Conservation (phyloP, 441 rosid species). For the Populus hybrid region DNA sequence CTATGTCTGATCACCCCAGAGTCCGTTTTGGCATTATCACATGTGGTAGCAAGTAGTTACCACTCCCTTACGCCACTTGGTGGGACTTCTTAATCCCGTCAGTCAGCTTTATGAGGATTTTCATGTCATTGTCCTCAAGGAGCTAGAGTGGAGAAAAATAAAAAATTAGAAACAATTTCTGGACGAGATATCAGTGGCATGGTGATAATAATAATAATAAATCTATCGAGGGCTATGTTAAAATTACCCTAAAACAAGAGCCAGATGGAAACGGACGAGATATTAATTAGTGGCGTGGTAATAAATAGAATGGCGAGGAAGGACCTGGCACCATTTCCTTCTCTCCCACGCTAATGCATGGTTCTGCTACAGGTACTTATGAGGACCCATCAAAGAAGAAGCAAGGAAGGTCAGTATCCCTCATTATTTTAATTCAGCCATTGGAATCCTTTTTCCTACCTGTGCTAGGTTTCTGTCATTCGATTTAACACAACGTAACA, state of each 20-base stretch:
- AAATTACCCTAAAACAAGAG: background rate
- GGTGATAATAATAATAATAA: too few relatives aligned
- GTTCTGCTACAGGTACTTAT: background rate
- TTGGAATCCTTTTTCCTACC: background rate
- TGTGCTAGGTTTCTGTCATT: background rate
- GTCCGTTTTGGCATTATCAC: background rate
- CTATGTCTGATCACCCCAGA: background rate
- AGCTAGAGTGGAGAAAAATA: too few relatives aligned
- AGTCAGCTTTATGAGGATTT: background rate
- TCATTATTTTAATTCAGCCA: background rate
- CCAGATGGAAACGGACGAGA: background rate
- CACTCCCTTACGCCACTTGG: background rate
- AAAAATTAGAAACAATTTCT: too few relatives aligned
- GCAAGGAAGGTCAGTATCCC: background rate
- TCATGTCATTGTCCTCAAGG: background rate
- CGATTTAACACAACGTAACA: background rate
- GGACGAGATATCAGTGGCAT: too few relatives aligned
- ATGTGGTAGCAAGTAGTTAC: background rate
- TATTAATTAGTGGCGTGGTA: background rate
- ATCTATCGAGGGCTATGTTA: background rate
- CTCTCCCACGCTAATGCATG: background rate
- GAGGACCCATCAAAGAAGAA: background rate
- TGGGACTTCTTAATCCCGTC: background rate
- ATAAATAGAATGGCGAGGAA: background rate
- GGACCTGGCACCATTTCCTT: background rate